Evolutionary conservation across 495 filamentous ascomycete species (phyloP).

Genomic region (Aspergillus affinis): DNA sequence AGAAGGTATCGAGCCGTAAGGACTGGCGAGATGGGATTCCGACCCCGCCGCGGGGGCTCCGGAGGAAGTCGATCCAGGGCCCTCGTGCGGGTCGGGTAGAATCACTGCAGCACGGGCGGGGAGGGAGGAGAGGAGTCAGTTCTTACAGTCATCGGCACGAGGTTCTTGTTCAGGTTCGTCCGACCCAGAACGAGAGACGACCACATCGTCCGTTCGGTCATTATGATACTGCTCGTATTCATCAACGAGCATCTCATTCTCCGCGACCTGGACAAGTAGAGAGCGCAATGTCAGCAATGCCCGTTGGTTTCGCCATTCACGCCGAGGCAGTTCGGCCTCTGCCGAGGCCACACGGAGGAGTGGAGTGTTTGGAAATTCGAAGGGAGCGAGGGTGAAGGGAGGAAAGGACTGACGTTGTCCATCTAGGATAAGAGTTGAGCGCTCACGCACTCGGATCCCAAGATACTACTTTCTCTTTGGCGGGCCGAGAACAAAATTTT

Average conservation of each 20-base stretch:
- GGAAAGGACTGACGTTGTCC: constrained; percentile 44
- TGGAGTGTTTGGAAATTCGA: constrained; percentile 24
- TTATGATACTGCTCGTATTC: constrained; percentile 68
- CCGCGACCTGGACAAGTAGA: constrained; percentile 34
- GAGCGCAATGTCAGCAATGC: constrained; percentile 9
- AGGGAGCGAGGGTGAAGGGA: background rate
- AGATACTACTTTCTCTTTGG: constrained; percentile 21
- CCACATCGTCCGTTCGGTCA: constrained; percentile 81
- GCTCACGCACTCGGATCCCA: constrained; percentile 32
- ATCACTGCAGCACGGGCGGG: background rate
- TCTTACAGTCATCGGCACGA: constrained; percentile 73
- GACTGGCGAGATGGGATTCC: constrained; percentile 3
- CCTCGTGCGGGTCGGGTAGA: background rate
- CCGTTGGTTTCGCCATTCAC: background rate
- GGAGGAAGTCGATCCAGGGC: background rate
- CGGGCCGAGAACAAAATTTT: background rate
- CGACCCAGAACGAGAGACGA: constrained; percentile 71
- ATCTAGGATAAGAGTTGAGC: constrained; percentile 39
- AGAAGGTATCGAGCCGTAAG: background rate
- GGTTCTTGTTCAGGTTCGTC: constrained; percentile 53
- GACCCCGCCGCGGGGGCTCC: constrained; percentile 16
- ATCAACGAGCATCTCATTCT: constrained; percentile 69
- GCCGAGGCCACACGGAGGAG: constrained; percentile 23
- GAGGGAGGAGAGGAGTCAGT: constrained; percentile 14
- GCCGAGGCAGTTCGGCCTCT: background rate